A percentile compares a stretch with the other conserved stretches of the same genome.
These are phyloP conservation scores for Phytomonas sp. DNA, from an alignment of 208 protist genomes.

Conservation along the genomic window DNA sequence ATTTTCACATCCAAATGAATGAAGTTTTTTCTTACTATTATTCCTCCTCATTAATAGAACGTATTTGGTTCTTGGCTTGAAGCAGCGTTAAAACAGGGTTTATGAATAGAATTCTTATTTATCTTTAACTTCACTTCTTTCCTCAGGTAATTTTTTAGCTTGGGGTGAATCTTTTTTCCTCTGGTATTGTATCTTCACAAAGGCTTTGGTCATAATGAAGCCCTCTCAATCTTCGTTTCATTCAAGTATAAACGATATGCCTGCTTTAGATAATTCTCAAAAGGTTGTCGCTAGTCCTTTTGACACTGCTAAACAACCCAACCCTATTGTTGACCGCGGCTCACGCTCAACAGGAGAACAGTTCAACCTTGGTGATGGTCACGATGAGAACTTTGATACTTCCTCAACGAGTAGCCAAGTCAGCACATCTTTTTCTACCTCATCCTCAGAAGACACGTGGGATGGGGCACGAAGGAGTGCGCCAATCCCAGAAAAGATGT, in stretches of 20 bases:
- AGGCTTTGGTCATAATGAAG: background rate
- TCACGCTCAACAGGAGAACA: background rate
- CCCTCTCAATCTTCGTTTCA: background rate
- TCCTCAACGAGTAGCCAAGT: background rate
- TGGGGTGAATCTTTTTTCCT: background rate
- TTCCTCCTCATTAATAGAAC: conserved; percentile 6
- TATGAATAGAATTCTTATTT: conserved; percentile 4
- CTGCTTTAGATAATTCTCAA: background rate
- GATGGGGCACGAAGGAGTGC: background rate
- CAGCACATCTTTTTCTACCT: background rate
- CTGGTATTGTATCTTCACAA: background rate
- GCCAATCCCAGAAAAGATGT: background rate
- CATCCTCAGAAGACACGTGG: background rate
- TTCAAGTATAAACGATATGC: background rate
- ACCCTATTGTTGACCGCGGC: background rate
- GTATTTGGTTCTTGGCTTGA: conserved; percentile 8
- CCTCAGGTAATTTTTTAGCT: background rate
- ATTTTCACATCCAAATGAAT: background rate
- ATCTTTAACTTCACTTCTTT: background rate
- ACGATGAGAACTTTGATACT: background rate
- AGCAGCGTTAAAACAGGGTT: background rate
- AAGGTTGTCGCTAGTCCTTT: background rate
- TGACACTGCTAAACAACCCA: background rate
- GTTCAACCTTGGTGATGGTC: background rate
- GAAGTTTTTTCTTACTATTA: conserved; percentile 12